phyloP scores from a whole-genome alignment of 2,329 filamentous ascomycete genomes.

The Laburnicola sp. region DNA sequence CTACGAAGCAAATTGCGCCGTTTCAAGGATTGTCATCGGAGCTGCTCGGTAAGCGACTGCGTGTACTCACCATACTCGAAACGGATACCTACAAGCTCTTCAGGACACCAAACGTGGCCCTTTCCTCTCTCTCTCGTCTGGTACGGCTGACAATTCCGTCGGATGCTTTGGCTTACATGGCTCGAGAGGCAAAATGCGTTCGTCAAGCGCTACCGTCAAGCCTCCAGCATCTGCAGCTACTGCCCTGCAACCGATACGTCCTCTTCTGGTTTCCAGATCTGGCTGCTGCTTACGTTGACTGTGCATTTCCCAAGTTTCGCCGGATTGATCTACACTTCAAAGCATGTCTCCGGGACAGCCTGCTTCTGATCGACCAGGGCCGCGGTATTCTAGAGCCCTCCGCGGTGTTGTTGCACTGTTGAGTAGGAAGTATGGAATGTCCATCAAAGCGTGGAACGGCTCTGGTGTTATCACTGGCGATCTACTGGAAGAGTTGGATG shows the following conservation, averaged over 20 bases:
- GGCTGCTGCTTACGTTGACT: background rate
- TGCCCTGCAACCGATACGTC: conserved; percentile 16
- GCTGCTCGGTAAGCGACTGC: conserved; percentile 13
- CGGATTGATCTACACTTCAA: conserved; percentile 18
- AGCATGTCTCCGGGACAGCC: conserved; percentile 8
- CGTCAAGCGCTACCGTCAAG: conserved; percentile 6
- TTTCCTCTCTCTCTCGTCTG: conserved; percentile 8
- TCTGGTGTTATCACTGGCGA: background rate
- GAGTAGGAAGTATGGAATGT: conserved; percentile 5
- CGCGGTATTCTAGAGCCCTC: background rate
- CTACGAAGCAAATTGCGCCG: conserved; percentile 2
- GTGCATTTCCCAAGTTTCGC: conserved; percentile 8
- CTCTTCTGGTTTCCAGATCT: conserved; percentile 14
- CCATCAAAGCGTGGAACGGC: conserved; percentile 10
- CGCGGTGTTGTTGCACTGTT: conserved; percentile 7
- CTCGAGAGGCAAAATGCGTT: background rate
- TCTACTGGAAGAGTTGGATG: conserved; percentile 9
- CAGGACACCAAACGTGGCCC: conserved; percentile 10
- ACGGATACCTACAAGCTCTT: conserved; percentile 15
- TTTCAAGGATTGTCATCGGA: conserved; percentile 13
- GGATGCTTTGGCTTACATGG: conserved; percentile 14
- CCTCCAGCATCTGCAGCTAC: conserved; percentile 13
- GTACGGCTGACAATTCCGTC: conserved; percentile 16
- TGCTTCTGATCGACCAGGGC: conserved; percentile 14
- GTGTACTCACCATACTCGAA: conserved; percentile 16